These are phyloP conservation scores for Capsaspora owczarzaki DNA, from an alignment of 78 protist genomes.

Conservation along the genomic window DNA sequence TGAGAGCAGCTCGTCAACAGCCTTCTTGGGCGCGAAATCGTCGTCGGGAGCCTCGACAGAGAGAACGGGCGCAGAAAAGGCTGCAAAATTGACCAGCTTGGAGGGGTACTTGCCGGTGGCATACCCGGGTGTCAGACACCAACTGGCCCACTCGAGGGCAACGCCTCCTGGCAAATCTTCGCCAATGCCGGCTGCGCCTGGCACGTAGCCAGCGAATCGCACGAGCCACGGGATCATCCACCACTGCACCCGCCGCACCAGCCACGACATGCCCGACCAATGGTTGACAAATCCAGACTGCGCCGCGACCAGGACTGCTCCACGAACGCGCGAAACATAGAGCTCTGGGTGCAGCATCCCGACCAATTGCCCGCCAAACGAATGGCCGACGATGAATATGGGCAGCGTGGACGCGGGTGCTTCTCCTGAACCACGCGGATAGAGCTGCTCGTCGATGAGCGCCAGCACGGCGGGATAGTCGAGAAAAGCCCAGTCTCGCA, in stretches of 20 bases:
- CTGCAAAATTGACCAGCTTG: background rate
- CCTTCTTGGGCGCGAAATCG: background rate
- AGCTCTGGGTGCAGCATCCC: no score
- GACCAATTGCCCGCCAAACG: constrained; percentile 2
- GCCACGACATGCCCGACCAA: background rate
- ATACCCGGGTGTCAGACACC: background rate
- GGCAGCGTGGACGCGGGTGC: no score
- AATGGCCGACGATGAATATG: background rate
- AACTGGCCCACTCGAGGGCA: background rate
- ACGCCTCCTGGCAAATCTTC: background rate
- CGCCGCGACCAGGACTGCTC: background rate
- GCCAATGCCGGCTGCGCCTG: background rate
- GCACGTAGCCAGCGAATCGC: background rate
- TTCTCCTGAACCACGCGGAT: background rate
- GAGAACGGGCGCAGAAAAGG: background rate
- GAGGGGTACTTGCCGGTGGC: background rate
- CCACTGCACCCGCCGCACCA: background rate
- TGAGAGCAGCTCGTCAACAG: background rate
- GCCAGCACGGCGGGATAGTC: background rate
- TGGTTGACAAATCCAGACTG: background rate
- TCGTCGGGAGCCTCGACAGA: background rate
- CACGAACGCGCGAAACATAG: background rate
- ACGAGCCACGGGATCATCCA: background rate
- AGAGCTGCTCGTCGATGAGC: background rate
- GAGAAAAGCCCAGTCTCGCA: background rate